Evolutionary conservation across 148 eudicot species (phyloP), one percentile per base, ranked within the genome.

Genomic region (Chenopodium album): DNA sequence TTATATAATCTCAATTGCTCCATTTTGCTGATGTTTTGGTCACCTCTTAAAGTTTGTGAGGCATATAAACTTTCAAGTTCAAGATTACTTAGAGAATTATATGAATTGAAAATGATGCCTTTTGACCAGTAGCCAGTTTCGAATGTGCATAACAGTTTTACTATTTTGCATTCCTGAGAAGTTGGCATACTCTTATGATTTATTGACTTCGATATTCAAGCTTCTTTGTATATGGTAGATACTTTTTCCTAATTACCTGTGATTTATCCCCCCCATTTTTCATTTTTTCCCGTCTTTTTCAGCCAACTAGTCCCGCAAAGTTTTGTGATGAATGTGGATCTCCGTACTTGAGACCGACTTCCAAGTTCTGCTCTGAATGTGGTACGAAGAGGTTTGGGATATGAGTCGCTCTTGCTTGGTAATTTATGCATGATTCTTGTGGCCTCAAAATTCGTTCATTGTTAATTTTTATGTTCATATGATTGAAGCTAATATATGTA

Each of bases 321-420:
- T 96, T 85, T 83, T 96, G 99, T 69, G 99, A 96, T 85, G 97
- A 96, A 89, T 94, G 99, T 84, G 99, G 99, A 4, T 82, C 93
- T 60, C 97, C 95, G 9, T 96, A 89, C 79, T 75, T 94, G 78
- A 91, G 99, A 79, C 94, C 95, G 52, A 89, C 94, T 52, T 94
- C 99, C 37, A 96, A 96, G 84, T 96, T 90, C 84, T 96, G 99
- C 88, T 92, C 98, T 47, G 92, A 92, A 84, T 96, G 99, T 77
- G 99, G 99, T 78, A 89, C 89, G 4, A 94, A 92, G 88, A 91
- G 98, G 86, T 86, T 92, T 76, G 95, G 98, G 76, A 94, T 84
- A 28, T 92, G 91, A 92, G 64, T 32, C 32, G 31, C n/a, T 32
- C 8, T 46, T 6, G 17, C 8, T 46, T 6, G 17, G 20, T 3